Base-by-base conservation (phyloP, 441 rosid species). In the Isatis lusitanica region DNA sequence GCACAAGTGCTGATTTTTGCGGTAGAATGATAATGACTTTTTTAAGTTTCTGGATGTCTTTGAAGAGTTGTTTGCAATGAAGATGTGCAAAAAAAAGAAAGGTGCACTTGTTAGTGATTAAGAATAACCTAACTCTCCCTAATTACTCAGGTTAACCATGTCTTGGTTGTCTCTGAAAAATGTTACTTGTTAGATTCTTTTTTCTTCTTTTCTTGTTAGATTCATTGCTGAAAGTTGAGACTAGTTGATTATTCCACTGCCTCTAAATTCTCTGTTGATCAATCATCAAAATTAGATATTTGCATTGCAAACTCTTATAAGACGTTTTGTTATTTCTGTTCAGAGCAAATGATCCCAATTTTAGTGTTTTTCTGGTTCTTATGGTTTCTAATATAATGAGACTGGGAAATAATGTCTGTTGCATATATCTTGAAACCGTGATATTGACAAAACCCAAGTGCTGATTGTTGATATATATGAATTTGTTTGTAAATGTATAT, bases 131-230 rank as follows among this genome's bases (percentile, higher is more conserved):
- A 18, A 17, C 13, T 38, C 31, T 30, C 44, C 11, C 12, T 57
- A 9, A 24, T 16, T 64, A 17, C n/a, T 30, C 38, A 66, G 61
- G 15, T 46, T 56, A 36, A 56, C 13, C 7, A 52, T 72, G 5
- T 44, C 3, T 9, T 26, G 1, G 8, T 57, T 46, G 60, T 38
- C 26, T 13, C 9, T 73, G 52, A 47, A 59, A 11, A 59, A 4
- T 67, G 68, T 51, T 74, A 39, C 48, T 67, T 66, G 66, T 55
- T 18, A 55, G 63, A 51, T 51, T 51, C 36, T 51, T 3, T n/a
- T 38, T 35, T 36, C 24, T 21, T 11, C 35, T 50, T 66, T 35
- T 47, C 68, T 44, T 44, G 39, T 52, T 62, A 17, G 38, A 12
- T 61, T 48, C 60, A 4, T 60, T 50, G 28, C 51, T 47, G 33